These are phyloP conservation scores for Breviolum minutum DNA, from an alignment of 73 alveolate genomes.

Conservation along the genomic window DNA sequence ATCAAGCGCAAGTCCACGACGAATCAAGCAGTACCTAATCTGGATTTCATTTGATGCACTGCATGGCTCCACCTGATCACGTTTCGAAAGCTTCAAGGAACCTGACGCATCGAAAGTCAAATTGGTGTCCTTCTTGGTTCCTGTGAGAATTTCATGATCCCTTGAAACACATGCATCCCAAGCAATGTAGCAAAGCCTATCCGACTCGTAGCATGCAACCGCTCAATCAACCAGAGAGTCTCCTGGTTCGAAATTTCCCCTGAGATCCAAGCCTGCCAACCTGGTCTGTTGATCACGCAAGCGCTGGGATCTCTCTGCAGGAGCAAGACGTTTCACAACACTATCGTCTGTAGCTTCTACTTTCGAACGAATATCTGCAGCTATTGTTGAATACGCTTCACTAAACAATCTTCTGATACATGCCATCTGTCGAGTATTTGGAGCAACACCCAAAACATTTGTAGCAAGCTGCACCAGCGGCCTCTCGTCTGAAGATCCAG, in stretches of 20 bases:
- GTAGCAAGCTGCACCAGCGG: not conserved
- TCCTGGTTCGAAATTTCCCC: conserved; percentile 11
- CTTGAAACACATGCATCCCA: not conserved
- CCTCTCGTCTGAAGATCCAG: not conserved
- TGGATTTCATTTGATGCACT: not conserved
- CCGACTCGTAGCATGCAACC: not conserved
- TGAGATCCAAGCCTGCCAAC: not conserved
- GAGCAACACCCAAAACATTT: not conserved
- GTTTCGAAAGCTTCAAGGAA: not conserved
- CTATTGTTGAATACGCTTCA: not conserved
- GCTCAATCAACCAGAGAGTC: not conserved
- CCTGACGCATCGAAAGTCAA: not conserved
- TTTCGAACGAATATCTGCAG: not conserved
- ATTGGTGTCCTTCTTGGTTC: not conserved
- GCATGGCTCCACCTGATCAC: not conserved
- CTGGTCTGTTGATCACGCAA: not conserved
- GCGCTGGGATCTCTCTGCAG: conserved; percentile 12
- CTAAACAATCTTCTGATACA: not conserved
- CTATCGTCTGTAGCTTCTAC: not conserved
- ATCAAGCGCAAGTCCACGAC: not conserved
- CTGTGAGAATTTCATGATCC: not conserved
- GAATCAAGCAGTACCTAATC: not conserved
- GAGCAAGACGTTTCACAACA: not conserved
- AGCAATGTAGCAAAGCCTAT: not conserved
- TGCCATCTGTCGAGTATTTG: not conserved